Evolutionary conservation across 1,284 basidiomycete species (phyloP), one percentile per base, ranked within the genome.

Genomic region (Cryptococcus jaspeensis): DNA sequence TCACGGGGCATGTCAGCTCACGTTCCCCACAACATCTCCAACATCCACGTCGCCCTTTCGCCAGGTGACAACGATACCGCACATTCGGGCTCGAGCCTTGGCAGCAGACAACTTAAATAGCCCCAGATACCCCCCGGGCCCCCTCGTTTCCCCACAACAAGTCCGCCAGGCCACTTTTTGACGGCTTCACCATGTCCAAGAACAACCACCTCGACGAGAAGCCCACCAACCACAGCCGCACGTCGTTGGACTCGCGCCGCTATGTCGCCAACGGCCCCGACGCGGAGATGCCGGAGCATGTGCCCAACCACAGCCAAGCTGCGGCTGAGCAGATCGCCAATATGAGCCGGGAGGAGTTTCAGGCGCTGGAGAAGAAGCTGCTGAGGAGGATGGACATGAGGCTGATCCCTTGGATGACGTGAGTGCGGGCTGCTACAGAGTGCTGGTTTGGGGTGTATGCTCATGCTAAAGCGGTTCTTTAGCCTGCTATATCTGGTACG

Each of bases 351-450:
- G 73, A 75, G 43, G 74, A 78, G 62, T 71, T 67, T 50, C 55
- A 55, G 0, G 67, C 52, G n/a, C 52, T 64, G 20, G 77, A 79
- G 53, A 73, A 67, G 62, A 67, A 66, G 49, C 58, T 77, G 44
- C 52, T 79, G 39, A 60, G 75, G 55, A 78, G 76, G 69, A 64
- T 78, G 32, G 78, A 79, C 57, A 41, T 58, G 32, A 69, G 61
- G 18, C 57, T 78, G 39, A 69, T 78, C 13, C 75, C 76, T 6
- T 78, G 75, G 75, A 76, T 78, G 70, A 75, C 75, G 74, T 74
- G 67, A 60, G 72, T 72, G n/a, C n/a, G n/a, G n/a, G n/a, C n/a
- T n/a, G n/a, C n/a, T n/a, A n/a, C n/a, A n/a, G n/a, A n/a, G n/a
- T n/a, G 12, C 18, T 11, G 28, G 25, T 23, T 20, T 1, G 25